Conservation (phyloP, 345 rosid species). For the Bruguiera gymnorhiza region DNA sequence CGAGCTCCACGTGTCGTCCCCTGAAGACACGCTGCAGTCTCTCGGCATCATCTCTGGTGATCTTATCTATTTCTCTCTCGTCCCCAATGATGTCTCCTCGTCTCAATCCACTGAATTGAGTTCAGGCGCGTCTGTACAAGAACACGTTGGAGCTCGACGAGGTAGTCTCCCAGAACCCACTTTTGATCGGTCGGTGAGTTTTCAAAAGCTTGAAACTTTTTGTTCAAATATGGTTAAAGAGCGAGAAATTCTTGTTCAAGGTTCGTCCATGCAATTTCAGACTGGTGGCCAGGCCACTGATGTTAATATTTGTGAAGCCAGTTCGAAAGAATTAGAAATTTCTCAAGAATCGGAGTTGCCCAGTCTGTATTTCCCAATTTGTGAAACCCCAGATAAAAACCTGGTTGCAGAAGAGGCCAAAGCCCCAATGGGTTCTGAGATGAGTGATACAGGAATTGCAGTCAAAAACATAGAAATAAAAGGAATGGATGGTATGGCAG, state of each 20-base stretch:
- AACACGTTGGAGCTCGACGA: neutral
- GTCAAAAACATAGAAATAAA: neutral
- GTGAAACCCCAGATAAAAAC: too few species aligned
- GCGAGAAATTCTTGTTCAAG: too few species aligned
- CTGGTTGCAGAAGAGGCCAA: too few species aligned
- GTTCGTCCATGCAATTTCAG: neutral
- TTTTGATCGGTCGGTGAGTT: too few species aligned
- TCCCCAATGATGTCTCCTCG: slow-evolving; percentile 22
- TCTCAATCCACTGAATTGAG: neutral
- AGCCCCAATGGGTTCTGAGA: too few species aligned
- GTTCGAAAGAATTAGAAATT: slow-evolving; percentile 8
- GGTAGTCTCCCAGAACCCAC: neutral
- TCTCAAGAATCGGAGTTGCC: too few species aligned
- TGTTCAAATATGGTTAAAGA: neutral
- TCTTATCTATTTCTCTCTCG: slow-evolving; percentile 53
- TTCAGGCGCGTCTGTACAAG: neutral
- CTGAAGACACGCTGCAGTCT: slow-evolving; percentile 43
- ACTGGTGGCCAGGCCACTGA: too few species aligned
- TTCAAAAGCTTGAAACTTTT: neutral
- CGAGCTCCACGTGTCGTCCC: slow-evolving; percentile 46
- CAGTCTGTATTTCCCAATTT: too few species aligned
- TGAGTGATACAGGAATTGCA: too few species aligned
- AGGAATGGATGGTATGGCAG: slow-evolving; percentile 6
- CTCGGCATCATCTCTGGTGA: slow-evolving; percentile 73
- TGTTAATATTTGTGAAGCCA: slow-evolving; percentile 4